Evolutionary conservation across 2,329 filamentous ascomycete species (phyloP), one percentile per base, ranked within the genome.

Genomic region (Atkinsonella hypoxylon): DNA sequence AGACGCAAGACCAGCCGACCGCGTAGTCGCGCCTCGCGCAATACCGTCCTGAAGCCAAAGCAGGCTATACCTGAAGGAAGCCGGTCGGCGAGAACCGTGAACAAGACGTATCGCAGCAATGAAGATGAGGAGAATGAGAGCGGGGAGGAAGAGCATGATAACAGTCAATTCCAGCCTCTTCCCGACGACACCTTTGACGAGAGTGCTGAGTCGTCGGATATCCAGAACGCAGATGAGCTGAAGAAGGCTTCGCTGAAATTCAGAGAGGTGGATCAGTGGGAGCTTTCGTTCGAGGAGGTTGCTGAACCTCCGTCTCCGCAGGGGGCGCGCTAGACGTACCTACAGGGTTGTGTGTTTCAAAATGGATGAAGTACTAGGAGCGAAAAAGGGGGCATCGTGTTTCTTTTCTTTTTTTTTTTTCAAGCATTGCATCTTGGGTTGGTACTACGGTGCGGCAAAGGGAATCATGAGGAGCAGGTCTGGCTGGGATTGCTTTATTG

Each of bases 261-360:
- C 58, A 73, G 77, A 62, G 82, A 85, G 65, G 82, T 86, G 40
- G 82, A 86, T 62, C 70, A 75, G 65, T 86, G 81, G 81, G 73
- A 82, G 65, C 66, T 86, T 54, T 79, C 81, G 47, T 86, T 78
- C 64, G 82, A 86, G 67, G 79, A 82, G 57, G 73, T 81, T 46
- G 74, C 73, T 20, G 73, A 77, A 62, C 73, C 72, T 53, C 76
- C 74, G 52, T 80, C 78, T 18, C 77, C 77, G 1, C 64, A 66
- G 38, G 70, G 72, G 56, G 76, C 71, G 41, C 69, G 77, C 51
- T 81, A 52, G 40, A 22, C 22, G 12, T 41, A n/a, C 30, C 9
- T 17, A 13, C 22, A 32, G 12, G 26, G 20, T 36, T 18, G 46
- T 18, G 31, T 32, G 22, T 50, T 46, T 49, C 7, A 11, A 12